Percentiles rank a stretch among this genome's conserved stretches.
Evolutionary conservation across 2,329 filamentous ascomycete species (phyloP).

Genomic region (Colletotrichum theobromicola): DNA sequence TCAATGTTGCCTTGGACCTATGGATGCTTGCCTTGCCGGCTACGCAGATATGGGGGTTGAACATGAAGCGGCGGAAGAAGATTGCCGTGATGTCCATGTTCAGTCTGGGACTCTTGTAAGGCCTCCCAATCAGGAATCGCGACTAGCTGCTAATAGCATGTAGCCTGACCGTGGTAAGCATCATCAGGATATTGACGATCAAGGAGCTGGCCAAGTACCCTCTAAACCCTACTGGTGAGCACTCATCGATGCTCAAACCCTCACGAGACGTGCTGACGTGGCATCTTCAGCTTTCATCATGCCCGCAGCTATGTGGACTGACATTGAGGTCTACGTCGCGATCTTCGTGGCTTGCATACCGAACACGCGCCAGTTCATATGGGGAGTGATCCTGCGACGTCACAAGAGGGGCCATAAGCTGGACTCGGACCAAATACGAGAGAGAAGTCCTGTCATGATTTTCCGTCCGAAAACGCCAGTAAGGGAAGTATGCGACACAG

Average conservation of each 20-base stretch:
- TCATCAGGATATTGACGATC: neutral
- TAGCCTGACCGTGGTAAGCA: neutral
- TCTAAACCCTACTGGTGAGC: neutral
- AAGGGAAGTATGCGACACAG: neutral
- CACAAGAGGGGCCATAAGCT: neutral
- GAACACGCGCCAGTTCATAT: neutral
- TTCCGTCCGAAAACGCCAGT: neutral
- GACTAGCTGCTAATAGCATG: neutral
- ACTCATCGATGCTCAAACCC: conserved; percentile 19
- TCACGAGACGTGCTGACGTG: rapidly evolving
- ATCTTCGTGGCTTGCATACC: neutral
- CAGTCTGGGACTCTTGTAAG: neutral
- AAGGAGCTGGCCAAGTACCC: neutral
- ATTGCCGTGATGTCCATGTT: neutral
- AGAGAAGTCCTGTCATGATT: neutral
- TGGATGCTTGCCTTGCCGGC: neutral
- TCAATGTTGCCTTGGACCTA: neutral
- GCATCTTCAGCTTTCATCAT: neutral
- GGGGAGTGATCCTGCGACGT: neutral
- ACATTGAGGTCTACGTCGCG: neutral
- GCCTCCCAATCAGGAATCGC: rapidly evolving
- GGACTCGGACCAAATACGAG: neutral
- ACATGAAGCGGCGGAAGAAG: neutral
- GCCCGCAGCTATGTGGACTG: conserved; percentile 34
- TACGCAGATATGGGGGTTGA: neutral